A percentile compares a stretch with the other conserved stretches of the same genome.
Evolutionary conservation across 2,329 filamentous ascomycete species (phyloP).

Genomic region (Coleophoma cylindrospora): DNA sequence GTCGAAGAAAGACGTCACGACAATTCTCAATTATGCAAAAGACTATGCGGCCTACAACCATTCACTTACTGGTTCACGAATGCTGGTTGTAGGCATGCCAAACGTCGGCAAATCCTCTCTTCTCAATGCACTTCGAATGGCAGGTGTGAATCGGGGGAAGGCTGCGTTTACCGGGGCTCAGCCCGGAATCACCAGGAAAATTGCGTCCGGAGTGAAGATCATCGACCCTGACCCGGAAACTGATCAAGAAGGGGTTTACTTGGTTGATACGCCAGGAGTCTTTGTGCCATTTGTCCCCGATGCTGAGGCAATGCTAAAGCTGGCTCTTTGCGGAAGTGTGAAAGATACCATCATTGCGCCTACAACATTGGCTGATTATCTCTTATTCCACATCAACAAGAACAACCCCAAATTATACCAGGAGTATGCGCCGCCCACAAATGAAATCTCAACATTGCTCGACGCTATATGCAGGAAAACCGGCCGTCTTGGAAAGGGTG

Average conservation of each 20-base stretch:
- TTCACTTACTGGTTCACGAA: slow-evolving; percentile 73
- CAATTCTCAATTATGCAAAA: slow-evolving; percentile 42
- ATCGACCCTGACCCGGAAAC: slow-evolving; percentile 44
- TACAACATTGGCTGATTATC: slow-evolving; percentile 80
- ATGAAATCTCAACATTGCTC: slow-evolving; percentile 74
- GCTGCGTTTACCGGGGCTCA: slow-evolving; percentile 79
- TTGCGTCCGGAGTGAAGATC: slow-evolving; percentile 80
- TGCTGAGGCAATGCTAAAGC: slow-evolving; percentile 85
- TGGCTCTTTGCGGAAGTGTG: slow-evolving; percentile 86
- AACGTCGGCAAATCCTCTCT: slow-evolving; percentile 95
- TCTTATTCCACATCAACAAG: slow-evolving; percentile 78
- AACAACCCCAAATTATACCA: slow-evolving; percentile 19
- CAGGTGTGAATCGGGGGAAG: slow-evolving; percentile 61
- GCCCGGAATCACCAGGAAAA: slow-evolving; percentile 84
- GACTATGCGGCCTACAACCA: slow-evolving; percentile 42
- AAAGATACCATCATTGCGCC: slow-evolving; percentile 81
- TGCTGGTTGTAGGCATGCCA: slow-evolving; percentile 93
- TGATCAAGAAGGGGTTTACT: slow-evolving; percentile 53
- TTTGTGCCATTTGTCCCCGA: slow-evolving; percentile 89
- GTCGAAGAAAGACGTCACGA: slow-evolving; percentile 35
- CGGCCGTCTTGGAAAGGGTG: slow-evolving; percentile 71
- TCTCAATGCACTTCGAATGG: slow-evolving; percentile 76
- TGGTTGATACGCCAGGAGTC: slow-evolving; percentile 90
- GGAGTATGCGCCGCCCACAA: slow-evolving; percentile 66
- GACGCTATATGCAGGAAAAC: slow-evolving; percentile 65